These are phyloP conservation scores for Plasmodium relictum DNA, from an alignment of 169 alveolate genomes.

Conservation along the genomic window DNA sequence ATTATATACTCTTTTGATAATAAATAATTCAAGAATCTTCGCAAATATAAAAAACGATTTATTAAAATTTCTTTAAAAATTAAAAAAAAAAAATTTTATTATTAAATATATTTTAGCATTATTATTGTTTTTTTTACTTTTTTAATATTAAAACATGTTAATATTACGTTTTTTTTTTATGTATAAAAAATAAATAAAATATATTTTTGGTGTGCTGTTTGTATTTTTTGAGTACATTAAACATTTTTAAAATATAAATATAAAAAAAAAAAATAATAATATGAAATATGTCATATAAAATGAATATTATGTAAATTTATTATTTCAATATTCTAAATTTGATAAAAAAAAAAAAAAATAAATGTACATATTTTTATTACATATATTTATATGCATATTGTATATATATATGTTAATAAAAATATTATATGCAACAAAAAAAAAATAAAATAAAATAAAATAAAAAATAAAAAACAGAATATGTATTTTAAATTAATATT, in stretches of 20 bases:
- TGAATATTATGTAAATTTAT: background rate
- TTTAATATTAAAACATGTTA: too few relatives aligned
- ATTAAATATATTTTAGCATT: too few relatives aligned
- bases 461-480: background rate
- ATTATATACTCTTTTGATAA: background rate
- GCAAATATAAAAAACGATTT: too few relatives aligned
- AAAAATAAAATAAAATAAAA: constrained; percentile 19
- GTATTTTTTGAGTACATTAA: background rate
- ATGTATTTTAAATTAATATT: constrained; percentile 21
- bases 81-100: too few relatives aligned
- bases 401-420: constrained; percentile 8
- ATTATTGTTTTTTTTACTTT: too few relatives aligned
- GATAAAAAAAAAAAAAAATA: background rate
- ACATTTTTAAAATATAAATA: too few relatives aligned
- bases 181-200: too few relatives aligned
- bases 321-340: background rate
- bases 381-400: background rate
- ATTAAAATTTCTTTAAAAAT: too few relatives aligned
- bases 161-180: too few relatives aligned
- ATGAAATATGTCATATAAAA: background rate
- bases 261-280: background rate
- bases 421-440: constrained; percentile 15
- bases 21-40: too few relatives aligned
- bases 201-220: background rate
- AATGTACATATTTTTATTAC: background rate